A percentile compares a stretch with the other conserved stretches of the same genome.
These are phyloP conservation scores for Yamadazyma kanchanaburiensis DNA, from an alignment of 1,139 yeast species.

Conservation along the genomic window DNA sequence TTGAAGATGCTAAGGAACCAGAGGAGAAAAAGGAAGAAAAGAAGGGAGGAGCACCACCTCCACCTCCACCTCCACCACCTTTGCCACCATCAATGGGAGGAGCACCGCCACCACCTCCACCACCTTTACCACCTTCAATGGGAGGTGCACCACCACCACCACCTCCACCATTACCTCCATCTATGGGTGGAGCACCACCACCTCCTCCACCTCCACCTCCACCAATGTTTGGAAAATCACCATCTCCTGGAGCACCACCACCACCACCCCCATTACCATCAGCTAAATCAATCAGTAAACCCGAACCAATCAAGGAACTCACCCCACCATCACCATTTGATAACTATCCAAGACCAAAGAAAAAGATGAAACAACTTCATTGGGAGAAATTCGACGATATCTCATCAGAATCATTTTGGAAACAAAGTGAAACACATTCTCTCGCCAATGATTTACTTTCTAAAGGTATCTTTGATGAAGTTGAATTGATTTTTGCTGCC, in stretches of 20 bases:
- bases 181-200: slow-evolving; percentile 8
- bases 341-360: slow-evolving; percentile 69
- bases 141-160: slow-evolving; percentile 18
- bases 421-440: slow-evolving; percentile 27
- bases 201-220: slow-evolving; percentile 21
- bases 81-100: slow-evolving; percentile 11
- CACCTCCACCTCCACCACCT: slow-evolving; percentile 7
- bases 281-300: slow-evolving; percentile 7
- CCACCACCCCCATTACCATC: slow-evolving; percentile 19
- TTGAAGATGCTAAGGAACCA: slow-evolving; percentile 14
- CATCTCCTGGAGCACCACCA: slow-evolving; percentile 16
- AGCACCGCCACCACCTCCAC: slow-evolving; percentile 29
- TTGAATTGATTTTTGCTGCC: slow-evolving; percentile 76
- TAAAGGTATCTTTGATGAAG: slow-evolving; percentile 71
- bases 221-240: slow-evolving; percentile 13
- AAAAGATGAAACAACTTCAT: slow-evolving; percentile 74
- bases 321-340: slow-evolving; percentile 45
- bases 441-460: slow-evolving; percentile 61
- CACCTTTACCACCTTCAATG: slow-evolving; percentile 20
- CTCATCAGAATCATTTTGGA: slow-evolving; percentile 68
- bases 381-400: slow-evolving; percentile 71
- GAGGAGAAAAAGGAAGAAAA: slow-evolving; percentile 8
- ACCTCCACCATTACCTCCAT: slow-evolving; percentile 19
- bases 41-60: slow-evolving; percentile 10
- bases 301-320: slow-evolving; percentile 14